Percentiles rank a stretch among this genome's conserved stretches.
These are phyloP conservation scores for Ophiosphaerella narmari DNA, from an alignment of 2,329 filamentous ascomycete species.

Conservation along the genomic window DNA sequence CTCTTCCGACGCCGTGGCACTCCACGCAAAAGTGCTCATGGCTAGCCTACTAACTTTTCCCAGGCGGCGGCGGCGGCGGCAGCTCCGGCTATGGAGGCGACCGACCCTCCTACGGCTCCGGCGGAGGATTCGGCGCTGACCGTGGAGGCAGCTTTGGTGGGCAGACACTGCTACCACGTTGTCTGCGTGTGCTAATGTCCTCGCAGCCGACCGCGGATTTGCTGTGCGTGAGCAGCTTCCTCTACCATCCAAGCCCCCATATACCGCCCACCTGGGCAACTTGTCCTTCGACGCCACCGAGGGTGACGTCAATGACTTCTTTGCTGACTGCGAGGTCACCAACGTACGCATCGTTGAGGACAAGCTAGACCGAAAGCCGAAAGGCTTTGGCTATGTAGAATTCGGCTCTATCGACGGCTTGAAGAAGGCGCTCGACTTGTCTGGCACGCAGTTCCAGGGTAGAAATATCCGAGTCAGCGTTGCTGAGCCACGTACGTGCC, in stretches of 20 bases:
- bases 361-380: slow-evolving; percentile 88
- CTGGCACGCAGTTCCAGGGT: slow-evolving; percentile 81
- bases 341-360: slow-evolving; percentile 97
- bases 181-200: slow-evolving; percentile 15
- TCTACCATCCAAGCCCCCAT: slow-evolving; percentile 89
- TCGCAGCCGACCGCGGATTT: slow-evolving; percentile 37
- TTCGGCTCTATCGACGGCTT: slow-evolving; percentile 86
- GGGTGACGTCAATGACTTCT: slow-evolving; percentile 83
- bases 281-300: slow-evolving; percentile 91
- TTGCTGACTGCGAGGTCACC: slow-evolving; percentile 80
- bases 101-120: slow-evolving; percentile 53
- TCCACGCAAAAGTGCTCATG: not conserved
- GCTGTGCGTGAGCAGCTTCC: slow-evolving; percentile 73
- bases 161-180: slow-evolving; percentile 13
- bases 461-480: slow-evolving; percentile 92
- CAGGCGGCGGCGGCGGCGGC: slow-evolving; percentile 46
- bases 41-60: slow-evolving; percentile 22
- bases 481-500: slow-evolving; percentile 88
- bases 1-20: slow-evolving; percentile 9
- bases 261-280: slow-evolving; percentile 94
- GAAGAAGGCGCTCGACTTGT: slow-evolving; percentile 85
- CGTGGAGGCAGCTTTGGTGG: slow-evolving; percentile 48
- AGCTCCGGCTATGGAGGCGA: slow-evolving; percentile 54
- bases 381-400: slow-evolving; percentile 98
- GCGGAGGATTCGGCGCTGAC: slow-evolving; percentile 44